These are phyloP conservation scores for Penicillium malachiteum DNA, from an alignment of 495 filamentous ascomycete genomes.

Conservation along the genomic window DNA sequence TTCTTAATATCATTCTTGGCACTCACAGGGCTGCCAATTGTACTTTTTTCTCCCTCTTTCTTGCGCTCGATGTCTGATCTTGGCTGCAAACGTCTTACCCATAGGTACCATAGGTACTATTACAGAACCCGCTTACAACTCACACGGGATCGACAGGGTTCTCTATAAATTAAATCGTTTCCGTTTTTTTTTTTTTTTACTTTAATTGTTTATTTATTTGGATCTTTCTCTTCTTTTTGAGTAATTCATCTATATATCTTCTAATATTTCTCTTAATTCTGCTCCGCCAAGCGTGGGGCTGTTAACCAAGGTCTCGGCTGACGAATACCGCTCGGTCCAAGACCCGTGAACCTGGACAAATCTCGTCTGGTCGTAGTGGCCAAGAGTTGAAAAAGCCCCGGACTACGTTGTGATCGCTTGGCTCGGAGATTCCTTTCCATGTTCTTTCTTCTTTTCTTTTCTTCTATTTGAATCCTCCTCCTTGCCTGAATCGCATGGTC, in stretches of 20 bases:
- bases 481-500: no score
- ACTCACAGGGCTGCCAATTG: constrained; percentile 18
- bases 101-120: no score
- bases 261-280: neutral
- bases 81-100: constrained; percentile 19
- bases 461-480: neutral
- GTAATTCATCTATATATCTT: neutral
- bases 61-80: neutral
- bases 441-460: constrained; percentile 1
- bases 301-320: constrained; percentile 22
- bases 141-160: constrained; percentile 4
- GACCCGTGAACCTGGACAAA: constrained; percentile 13
- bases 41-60: no score
- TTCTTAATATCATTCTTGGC: constrained; percentile 11
- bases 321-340: constrained; percentile 31
- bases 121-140: constrained; percentile 1
- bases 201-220: neutral
- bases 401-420: neutral
- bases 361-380: constrained; percentile 18
- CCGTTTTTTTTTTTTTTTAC: neutral
- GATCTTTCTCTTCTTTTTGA: neutral
- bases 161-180: neutral
- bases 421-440: neutral
- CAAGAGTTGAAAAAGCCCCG: constrained; percentile 3
- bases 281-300: constrained; percentile 21